Base-by-base conservation (phyloP, 1,284 basidiomycete genomes). In the Ustilago crameri region DNA sequence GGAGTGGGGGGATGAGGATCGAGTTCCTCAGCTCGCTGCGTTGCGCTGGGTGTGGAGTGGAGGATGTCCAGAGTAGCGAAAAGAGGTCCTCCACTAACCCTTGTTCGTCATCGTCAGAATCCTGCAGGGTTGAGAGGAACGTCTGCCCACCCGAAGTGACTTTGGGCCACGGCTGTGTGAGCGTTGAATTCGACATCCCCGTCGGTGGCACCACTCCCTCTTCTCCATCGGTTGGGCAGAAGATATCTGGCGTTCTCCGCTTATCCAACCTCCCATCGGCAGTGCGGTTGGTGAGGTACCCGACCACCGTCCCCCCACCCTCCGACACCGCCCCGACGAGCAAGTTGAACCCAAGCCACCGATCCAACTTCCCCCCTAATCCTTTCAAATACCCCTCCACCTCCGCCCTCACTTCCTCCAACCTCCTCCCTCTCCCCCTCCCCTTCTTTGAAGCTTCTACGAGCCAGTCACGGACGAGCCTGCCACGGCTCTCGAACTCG, bases 301-400 rank as follows among this genome's bases (percentile, higher is more conserved):
- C 72, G 0, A 74, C 51, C 0, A 51, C 57, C 1, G 35, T 47
- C 0, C 57, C 53, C 1, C 50, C 20, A 0, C 17, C 15, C n/a
- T 37, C n/a, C 1, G 53, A 49, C 7, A 62, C 9, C 0, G 48
- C 15, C 0, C 77, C 77, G 3, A 77, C 43, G 15, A 80, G 35
- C 9, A 80, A 45, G 44, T 79, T 80, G 51, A 80, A 80, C 2
- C 78, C 78, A 0, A 77, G 67, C 26, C 26, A 79, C 9, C 61
- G 20, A 15, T 68, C 69, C 37, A 54, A 32, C 44, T 46, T 58
- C 3, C 3, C 24, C 0, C 22, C 43, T 2, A 74, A 38, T 0
- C 34, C 32, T 7, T 22, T 10, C 3, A 77, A 24, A 26, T 73
- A 78, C 10, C 23, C 14, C 15, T 41, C 15, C 0, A 62, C 38